Conservation (phyloP, 108 stramenopile species). For the Cyclotella atomus region DNA sequence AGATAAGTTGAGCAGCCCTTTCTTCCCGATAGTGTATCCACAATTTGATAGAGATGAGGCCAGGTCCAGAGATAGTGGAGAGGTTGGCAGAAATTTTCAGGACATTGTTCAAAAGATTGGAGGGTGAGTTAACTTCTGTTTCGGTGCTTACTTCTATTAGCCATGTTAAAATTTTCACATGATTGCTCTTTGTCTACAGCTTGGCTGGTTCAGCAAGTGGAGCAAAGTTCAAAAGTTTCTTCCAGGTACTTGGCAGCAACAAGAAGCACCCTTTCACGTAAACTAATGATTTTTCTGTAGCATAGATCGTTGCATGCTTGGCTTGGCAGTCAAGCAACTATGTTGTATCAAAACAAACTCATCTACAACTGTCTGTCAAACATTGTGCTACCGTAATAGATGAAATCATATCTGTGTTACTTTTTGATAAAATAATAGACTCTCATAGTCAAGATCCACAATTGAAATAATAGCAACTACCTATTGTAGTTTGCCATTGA, state of each 20-base stretch:
- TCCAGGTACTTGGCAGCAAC: slow-evolving; percentile 83
- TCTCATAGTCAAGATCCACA: too few relatives aligned
- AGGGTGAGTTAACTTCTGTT: slow-evolving; percentile 25
- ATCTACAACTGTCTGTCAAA: neutral
- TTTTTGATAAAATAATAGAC: neutral
- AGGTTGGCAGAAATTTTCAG: slow-evolving; percentile 73
- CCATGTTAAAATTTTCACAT: neutral
- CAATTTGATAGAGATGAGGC: slow-evolving; percentile 67
- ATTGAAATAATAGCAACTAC: too few relatives aligned
- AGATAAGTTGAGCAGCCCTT: slow-evolving; percentile 66
- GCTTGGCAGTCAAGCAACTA: neutral
- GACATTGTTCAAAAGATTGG: slow-evolving; percentile 87
- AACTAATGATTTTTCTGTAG: neutral
- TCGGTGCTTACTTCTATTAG: neutral
- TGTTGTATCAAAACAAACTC: neutral
- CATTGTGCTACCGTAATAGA: neutral
- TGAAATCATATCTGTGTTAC: neutral
- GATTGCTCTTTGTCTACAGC: neutral
- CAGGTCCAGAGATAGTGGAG: slow-evolving; percentile 65
- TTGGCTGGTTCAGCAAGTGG: slow-evolving; percentile 86
- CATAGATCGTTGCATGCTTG: neutral
- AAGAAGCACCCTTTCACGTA: slow-evolving; percentile 27
- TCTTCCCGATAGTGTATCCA: slow-evolving; percentile 90
- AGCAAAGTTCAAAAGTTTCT: slow-evolving; percentile 82
- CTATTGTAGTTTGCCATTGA: too few relatives aligned